A percentile compares a stretch with the other conserved stretches of the same genome.
Evolutionary conservation across 2,329 filamentous ascomycete genomes (phyloP).

Genomic region (Samsoniella hepiali): DNA sequence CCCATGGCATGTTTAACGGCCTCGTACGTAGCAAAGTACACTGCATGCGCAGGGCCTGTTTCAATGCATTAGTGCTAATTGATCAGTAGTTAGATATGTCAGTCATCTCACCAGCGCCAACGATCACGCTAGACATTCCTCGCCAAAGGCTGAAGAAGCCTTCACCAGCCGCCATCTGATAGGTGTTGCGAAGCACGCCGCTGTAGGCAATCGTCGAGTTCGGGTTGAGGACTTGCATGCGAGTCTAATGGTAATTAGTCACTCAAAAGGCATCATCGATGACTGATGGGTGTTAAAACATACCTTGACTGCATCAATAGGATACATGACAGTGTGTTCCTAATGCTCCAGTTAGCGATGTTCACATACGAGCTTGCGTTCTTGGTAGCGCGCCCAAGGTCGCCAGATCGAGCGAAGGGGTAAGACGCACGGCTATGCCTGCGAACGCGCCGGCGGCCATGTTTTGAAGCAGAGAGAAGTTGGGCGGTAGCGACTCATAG

Average conservation of each 20-base stretch:
- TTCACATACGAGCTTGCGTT: background rate
- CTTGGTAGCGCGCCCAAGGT: background rate
- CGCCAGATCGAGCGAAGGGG: background rate
- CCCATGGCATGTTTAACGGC: slow-evolving; percentile 94
- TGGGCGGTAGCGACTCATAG: slow-evolving; percentile 91
- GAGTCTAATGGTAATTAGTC: slow-evolving; percentile 62
- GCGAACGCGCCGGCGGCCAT: slow-evolving; percentile 96
- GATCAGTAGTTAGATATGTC: background rate
- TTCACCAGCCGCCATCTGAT: slow-evolving; percentile 87
- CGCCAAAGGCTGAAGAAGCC: slow-evolving; percentile 91
- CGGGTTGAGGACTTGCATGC: slow-evolving; percentile 95
- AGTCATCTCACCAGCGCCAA: slow-evolving; percentile 76
- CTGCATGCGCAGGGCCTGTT: slow-evolving; percentile 87
- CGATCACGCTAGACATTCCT: slow-evolving; percentile 92
- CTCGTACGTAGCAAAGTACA: slow-evolving; percentile 98
- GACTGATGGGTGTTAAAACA: slow-evolving; percentile 17
- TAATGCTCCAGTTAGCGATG: slow-evolving; percentile 36
- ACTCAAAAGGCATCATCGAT: slow-evolving; percentile 20
- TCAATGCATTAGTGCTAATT: slow-evolving; percentile 23
- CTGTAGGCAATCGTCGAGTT: slow-evolving; percentile 77
- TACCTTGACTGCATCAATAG: slow-evolving; percentile 96
- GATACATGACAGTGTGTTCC: slow-evolving; percentile 99
- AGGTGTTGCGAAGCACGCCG: slow-evolving; percentile 86
- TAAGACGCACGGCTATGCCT: slow-evolving; percentile 75
- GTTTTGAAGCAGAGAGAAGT: slow-evolving; percentile 90